Evolutionary conservation across 495 filamentous ascomycete genomes (phyloP).

Genomic region (Cetradonia linearis): DNA sequence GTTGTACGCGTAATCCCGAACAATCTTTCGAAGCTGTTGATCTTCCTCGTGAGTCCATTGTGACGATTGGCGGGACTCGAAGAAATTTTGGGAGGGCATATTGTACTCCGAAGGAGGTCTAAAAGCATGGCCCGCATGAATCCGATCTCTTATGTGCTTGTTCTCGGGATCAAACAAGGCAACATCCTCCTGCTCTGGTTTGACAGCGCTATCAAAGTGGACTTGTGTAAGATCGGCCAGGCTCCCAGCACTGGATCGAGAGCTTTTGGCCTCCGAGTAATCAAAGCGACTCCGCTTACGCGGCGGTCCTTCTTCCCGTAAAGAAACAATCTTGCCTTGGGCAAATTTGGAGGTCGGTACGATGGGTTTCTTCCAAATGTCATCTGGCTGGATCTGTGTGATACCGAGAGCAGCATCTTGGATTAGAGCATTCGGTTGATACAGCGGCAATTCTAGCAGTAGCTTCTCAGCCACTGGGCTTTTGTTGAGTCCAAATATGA

Average conservation of each 20-base stretch:
- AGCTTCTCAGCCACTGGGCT: conserved; percentile 70
- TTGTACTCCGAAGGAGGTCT: conserved; percentile 79
- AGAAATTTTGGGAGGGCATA: conserved; percentile 84
- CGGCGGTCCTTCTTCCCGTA: conserved; percentile 48
- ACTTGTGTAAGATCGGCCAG: conserved; percentile 29
- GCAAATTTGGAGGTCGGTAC: conserved; percentile 82
- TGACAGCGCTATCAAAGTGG: conserved; percentile 36
- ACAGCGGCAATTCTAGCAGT: conserved; percentile 75
- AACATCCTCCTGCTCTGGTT: conserved; percentile 64
- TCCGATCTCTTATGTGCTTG: conserved; percentile 76
- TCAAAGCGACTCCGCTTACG: conserved; percentile 70
- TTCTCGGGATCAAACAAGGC: conserved; percentile 85
- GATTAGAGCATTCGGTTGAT: conserved; percentile 52
- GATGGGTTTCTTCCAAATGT: conserved; percentile 62
- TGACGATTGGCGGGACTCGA: conserved; percentile 71
- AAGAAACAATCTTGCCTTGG: conserved; percentile 58
- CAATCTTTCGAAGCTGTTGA: conserved; percentile 71
- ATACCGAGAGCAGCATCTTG: conserved; percentile 45
- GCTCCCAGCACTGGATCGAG: conserved; percentile 27
- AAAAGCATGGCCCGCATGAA: conserved; percentile 88
- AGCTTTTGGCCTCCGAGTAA: conserved; percentile 57
- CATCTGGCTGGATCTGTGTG: conserved; percentile 52
- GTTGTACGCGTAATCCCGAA: conserved; percentile 90
- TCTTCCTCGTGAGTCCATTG: conserved; percentile 89
- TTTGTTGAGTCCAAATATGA: conserved; percentile 65